Evolutionary conservation across 2,329 filamentous ascomycete genomes (phyloP), one percentile per base, ranked within the genome.

Genomic region (Nemania sp.): DNA sequence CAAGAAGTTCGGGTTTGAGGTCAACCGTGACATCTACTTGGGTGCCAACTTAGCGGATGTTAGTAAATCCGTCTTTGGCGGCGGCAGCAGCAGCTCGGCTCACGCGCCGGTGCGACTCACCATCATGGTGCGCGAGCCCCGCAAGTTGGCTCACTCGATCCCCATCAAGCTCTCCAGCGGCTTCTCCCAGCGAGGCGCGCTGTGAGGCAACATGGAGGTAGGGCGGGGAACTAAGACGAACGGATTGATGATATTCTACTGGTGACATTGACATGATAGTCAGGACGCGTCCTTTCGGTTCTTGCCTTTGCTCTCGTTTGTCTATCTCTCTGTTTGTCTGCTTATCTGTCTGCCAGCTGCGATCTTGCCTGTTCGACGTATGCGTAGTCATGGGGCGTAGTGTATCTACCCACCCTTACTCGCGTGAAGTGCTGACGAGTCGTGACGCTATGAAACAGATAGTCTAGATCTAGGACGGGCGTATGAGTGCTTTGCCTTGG

Each of bases 61-160:
- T 63, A 72, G n/a, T 60, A 59, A 27, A 24, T 24, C 22, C 27
- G 49, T 49, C n/a, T 29, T 20, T 26, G 18, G 38, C 60, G 43
- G 55, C 55, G 58, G 41, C 64, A 58, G 43, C 57, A 54, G 55
- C 43, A 51, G 35, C 47, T 20, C 49, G 27, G 41, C 63, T 27
- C 54, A 67, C 57, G 62, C 85, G 67, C 87, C 90, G 29, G 86
- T 94, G 57, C 84, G 84, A 66, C 82, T 95, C 78, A 91, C 92
- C 76, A 91, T 94, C 80, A 97, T 97, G 93, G 90, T 95, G 60
- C 86, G 92, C 68, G 91, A 94, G 83, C 91, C 92, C 59, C 82
- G 81, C 74, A 79, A 78, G 71, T 70, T 74, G 35, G 69, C 76
- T 52, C 72, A 78, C 69, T 76, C 76, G 52, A 77, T 79, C 73